A percentile compares a stretch with the other conserved stretches of the same genome.
Evolutionary conservation across 1,284 basidiomycete genomes (phyloP).

Genomic region (Malassezia arunalokei): DNA sequence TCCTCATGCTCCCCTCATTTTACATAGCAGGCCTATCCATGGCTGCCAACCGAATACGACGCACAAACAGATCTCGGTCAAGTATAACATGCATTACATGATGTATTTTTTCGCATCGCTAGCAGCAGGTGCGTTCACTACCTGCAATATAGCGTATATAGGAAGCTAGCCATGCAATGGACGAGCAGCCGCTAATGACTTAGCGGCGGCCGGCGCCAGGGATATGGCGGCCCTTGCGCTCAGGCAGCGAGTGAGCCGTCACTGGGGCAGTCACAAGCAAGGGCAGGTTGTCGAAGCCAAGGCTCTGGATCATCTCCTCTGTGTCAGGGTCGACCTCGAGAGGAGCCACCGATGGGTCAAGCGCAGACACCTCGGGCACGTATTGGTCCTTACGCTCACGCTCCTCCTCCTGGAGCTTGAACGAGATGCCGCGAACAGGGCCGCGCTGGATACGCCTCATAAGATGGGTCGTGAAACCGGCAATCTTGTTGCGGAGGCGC

Average conservation of each 20-base stretch:
- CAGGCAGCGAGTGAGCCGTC: slow-evolving; percentile 37
- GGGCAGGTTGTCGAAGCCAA: slow-evolving; percentile 45
- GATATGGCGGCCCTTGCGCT: slow-evolving; percentile 43
- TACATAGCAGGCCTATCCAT: too few relatives aligned
- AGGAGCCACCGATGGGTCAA: slow-evolving; percentile 40
- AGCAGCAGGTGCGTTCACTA: neutral
- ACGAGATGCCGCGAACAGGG: slow-evolving; percentile 98
- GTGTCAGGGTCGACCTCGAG: slow-evolving; percentile 47
- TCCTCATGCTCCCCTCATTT: too few relatives aligned
- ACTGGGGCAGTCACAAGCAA: slow-evolving; percentile 43
- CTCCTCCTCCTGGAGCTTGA: slow-evolving; percentile 99
- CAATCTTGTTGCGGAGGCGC: slow-evolving; percentile 98
- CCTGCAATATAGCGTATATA: neutral
- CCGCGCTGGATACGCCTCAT: slow-evolving; percentile 99
- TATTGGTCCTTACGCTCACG: slow-evolving; percentile 70
- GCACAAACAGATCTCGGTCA: neutral
- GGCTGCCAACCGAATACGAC: too few relatives aligned
- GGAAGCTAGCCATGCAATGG: slow-evolving; percentile 1
- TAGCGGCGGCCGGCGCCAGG: slow-evolving; percentile 44
- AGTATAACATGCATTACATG: slow-evolving; percentile 17
- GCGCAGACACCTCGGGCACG: slow-evolving; percentile 46
- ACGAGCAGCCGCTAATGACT: slow-evolving; percentile 8
- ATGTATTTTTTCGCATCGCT: slow-evolving; percentile 13
- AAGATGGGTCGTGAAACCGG: slow-evolving; percentile 98
- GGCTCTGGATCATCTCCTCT: slow-evolving; percentile 43